Conservation (phyloP, 805 yeast species). For the Candida mattraensis region DNA sequence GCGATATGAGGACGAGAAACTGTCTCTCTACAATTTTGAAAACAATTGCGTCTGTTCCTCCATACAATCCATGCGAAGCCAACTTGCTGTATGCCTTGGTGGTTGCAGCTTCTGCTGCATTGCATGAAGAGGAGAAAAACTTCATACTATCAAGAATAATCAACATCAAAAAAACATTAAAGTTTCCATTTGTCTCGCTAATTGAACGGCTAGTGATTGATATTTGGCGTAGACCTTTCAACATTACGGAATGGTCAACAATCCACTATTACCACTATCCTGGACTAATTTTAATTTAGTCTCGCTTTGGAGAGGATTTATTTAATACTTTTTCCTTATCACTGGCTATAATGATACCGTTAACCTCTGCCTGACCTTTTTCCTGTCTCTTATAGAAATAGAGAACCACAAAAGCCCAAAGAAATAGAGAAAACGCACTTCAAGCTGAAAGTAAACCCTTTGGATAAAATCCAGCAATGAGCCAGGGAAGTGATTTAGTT, state of each 20-base stretch:
- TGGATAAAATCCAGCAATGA: too few species aligned
- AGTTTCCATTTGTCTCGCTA: conserved; percentile 4
- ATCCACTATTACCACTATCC: conserved; percentile 4
- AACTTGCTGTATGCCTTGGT: conserved; percentile 3
- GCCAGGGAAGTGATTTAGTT: too few species aligned
- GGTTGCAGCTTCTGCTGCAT: conserved; percentile 4
- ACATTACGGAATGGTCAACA: too few species aligned
- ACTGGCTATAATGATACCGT: conserved; percentile 9
- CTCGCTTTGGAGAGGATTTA: too few species aligned
- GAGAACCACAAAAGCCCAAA: conserved; percentile 16
- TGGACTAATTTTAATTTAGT: conserved; percentile 2
- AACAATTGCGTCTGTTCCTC: not conserved
- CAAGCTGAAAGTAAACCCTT: conserved; percentile 29
- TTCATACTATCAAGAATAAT: conserved; percentile 3
- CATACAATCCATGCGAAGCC: not conserved
- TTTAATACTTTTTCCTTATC: not conserved
- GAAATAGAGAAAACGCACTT: conserved; percentile 13
- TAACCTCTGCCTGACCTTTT: conserved; percentile 3
- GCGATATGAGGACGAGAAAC: not conserved
- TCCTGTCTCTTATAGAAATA: conserved; percentile 16
- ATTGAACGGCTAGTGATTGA: conserved; percentile 2
- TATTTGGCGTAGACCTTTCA: conserved; percentile 4
- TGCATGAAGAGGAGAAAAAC: not conserved
- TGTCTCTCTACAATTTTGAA: conserved; percentile 3
- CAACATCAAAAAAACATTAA: not conserved